These are phyloP conservation scores for Escallonia herrerae DNA, from an alignment of 129 eudicot species.

Conservation along the genomic window DNA sequence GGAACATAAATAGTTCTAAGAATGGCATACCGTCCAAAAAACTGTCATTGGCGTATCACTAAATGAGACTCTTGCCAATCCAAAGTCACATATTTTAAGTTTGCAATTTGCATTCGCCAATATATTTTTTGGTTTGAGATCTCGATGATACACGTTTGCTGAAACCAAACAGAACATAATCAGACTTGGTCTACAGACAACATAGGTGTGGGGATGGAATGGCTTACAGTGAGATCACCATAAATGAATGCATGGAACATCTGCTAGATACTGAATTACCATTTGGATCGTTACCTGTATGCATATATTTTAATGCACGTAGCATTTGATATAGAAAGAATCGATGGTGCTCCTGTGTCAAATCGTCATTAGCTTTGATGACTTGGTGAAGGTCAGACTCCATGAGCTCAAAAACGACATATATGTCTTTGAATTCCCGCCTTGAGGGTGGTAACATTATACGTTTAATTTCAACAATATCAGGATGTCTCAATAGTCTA, in stretches of 20 bases:
- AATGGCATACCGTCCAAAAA: slow-evolving; percentile 41
- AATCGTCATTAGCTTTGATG: slow-evolving; percentile 90
- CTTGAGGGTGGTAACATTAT: slow-evolving; percentile 95
- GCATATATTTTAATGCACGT: slow-evolving; percentile 90
- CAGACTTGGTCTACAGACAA: slow-evolving; percentile 8
- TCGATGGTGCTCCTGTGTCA: slow-evolving; percentile 90
- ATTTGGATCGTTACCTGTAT: slow-evolving; percentile 46
- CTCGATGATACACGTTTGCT: slow-evolving; percentile 64
- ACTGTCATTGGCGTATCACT: slow-evolving; percentile 42
- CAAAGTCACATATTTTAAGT: slow-evolving; percentile 53
- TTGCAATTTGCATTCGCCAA: slow-evolving; percentile 51
- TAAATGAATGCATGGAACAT: too few species aligned
- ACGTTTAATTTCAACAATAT: slow-evolving; percentile 91
- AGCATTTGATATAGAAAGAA: slow-evolving; percentile 95
- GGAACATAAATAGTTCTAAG: neutral
- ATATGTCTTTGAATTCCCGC: slow-evolving; percentile 80
- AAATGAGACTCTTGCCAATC: slow-evolving; percentile 89
- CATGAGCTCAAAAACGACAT: slow-evolving; percentile 97
- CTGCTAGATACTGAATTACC: too few species aligned
- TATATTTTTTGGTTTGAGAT: slow-evolving; percentile 55
- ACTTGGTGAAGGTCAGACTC: slow-evolving; percentile 98
- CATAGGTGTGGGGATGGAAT: neutral
- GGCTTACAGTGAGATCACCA: neutral
- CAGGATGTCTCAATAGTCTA: slow-evolving; percentile 89
- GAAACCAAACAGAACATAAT: slow-evolving; percentile 17